A percentile compares a stretch with the other conserved stretches of the same genome.
These are phyloP conservation scores for Kodamaea arcana DNA, from an alignment of 1,139 yeast genomes.

Conservation along the genomic window DNA sequence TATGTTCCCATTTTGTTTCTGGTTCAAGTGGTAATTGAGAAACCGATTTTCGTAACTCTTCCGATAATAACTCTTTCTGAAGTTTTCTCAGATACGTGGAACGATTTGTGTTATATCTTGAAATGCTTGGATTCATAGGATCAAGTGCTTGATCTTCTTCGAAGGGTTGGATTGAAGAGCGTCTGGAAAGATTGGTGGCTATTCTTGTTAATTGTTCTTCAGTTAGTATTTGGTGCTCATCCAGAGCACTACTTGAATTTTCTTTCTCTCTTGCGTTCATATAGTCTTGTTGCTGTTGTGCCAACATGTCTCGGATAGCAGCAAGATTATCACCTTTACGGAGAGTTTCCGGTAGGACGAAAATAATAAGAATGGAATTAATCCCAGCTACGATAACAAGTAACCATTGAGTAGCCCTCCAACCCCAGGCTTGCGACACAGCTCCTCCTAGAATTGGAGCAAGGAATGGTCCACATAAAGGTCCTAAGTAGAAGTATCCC, in stretches of 20 bases:
- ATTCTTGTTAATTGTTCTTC: constrained; percentile 17
- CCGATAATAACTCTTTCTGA: constrained; percentile 22
- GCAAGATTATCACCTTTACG: constrained; percentile 50
- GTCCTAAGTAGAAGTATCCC: constrained; percentile 80
- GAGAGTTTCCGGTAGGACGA: constrained; percentile 74
- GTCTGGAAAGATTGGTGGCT: constrained; percentile 16
- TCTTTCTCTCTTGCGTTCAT: constrained; percentile 13
- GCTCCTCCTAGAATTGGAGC: constrained; percentile 84
- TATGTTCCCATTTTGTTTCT: constrained; percentile 7
- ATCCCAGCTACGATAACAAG: constrained; percentile 64
- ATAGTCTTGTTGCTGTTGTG: constrained; percentile 4
- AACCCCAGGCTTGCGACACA: constrained; percentile 67
- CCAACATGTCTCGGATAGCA: constrained; percentile 39
- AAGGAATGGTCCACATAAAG: constrained; percentile 73
- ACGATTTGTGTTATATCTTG: constrained; percentile 33
- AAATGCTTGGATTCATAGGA: constrained; percentile 34
- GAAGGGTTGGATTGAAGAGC: constrained; percentile 10
- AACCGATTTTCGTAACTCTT: constrained; percentile 18
- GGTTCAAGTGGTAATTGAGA: constrained; percentile 7
- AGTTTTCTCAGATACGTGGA: constrained; percentile 30
- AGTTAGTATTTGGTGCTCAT: constrained; percentile 5
- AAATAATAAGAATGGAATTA: constrained; percentile 45
- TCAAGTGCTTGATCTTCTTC: constrained; percentile 33
- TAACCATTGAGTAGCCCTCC: constrained; percentile 91
- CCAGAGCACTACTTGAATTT: neutral